Conservation (phyloP, 352 stramenopile species). For the Pythium aquatile region DNA sequence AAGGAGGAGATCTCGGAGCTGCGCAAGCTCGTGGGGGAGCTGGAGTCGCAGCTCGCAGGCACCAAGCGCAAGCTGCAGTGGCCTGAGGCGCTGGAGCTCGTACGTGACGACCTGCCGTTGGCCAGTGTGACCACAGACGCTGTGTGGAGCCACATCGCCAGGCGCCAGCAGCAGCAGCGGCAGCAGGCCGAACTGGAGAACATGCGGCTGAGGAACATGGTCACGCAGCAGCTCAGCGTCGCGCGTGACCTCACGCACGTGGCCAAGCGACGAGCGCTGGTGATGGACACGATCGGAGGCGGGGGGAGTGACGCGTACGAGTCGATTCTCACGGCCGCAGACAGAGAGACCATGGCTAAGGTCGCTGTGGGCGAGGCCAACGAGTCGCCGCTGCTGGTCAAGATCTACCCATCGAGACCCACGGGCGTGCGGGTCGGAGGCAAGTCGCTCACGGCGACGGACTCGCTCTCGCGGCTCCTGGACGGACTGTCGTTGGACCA, state of each 20-base stretch:
- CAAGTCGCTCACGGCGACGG: conserved; percentile 1
- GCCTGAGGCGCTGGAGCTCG: conserved; percentile 1
- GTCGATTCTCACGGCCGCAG: not conserved
- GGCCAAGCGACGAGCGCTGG: conserved; percentile 8
- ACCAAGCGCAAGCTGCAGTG: conserved; percentile 14
- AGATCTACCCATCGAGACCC: conserved; percentile 15
- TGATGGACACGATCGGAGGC: conserved; percentile 5
- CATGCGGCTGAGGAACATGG: conserved; percentile 42
- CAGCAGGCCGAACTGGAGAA: conserved; percentile 48
- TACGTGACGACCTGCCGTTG: not conserved
- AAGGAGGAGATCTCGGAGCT: conserved; percentile 36
- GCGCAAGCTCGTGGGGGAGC: conserved; percentile 22
- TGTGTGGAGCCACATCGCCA: conserved; percentile 40
- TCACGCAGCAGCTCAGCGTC: conserved; percentile 43
- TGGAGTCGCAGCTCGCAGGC: conserved; percentile 23
- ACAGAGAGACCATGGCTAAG: not conserved
- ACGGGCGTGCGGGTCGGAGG: not conserved
- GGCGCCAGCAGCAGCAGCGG: conserved; percentile 38
- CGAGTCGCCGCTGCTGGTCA: conserved; percentile 15
- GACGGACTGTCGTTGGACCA: not conserved
- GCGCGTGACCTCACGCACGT: conserved; percentile 22
- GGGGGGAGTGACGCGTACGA: not conserved
- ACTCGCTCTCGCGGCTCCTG: not conserved
- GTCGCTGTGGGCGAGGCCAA: not conserved
- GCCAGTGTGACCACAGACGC: not conserved